phyloP scores from a whole-genome alignment of 257 asterid species.

The Pogostemon cablin region DNA sequence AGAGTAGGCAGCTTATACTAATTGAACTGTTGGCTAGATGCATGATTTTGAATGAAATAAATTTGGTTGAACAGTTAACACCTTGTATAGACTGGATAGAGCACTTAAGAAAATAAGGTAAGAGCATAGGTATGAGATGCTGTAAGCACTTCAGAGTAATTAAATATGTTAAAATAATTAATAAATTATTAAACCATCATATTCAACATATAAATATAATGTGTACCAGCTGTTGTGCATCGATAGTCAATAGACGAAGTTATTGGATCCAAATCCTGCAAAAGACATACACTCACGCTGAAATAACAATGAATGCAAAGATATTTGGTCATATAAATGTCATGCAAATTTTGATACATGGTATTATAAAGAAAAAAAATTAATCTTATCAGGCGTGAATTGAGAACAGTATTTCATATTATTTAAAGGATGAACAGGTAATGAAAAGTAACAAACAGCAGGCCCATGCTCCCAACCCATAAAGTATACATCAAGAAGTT shows the following conservation, averaged over 20 bases:
- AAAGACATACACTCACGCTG: constrained; percentile 34
- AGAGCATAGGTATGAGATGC: constrained; percentile 21
- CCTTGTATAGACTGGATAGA: background rate
- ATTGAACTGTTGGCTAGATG: background rate
- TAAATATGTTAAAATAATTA: constrained; percentile 25
- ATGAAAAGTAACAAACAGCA: background rate
- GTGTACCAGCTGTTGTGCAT: constrained; percentile 95
- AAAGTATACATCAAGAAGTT: constrained; percentile 12
- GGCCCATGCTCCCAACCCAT: background rate
- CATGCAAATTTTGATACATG: background rate
- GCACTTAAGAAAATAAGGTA: constrained; percentile 15
- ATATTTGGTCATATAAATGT: background rate
- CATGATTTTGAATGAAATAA: constrained; percentile 10
- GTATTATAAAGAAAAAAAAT: background rate
- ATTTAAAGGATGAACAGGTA: constrained; percentile 2
- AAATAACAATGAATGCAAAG: constrained; percentile 16
- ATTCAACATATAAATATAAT: constrained; percentile 43
- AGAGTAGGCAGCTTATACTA: constrained; percentile 3
- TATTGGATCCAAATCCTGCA: constrained; percentile 80
- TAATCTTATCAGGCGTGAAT: background rate
- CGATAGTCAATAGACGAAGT: constrained; percentile 81
- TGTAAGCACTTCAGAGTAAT: constrained; percentile 19
- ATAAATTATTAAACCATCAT: constrained; percentile 34
- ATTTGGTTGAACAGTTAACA: constrained; percentile 19
- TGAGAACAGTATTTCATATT: constrained; percentile 1